Conservation (phyloP, 257 asterid species). For the Solanum pennellii region DNA sequence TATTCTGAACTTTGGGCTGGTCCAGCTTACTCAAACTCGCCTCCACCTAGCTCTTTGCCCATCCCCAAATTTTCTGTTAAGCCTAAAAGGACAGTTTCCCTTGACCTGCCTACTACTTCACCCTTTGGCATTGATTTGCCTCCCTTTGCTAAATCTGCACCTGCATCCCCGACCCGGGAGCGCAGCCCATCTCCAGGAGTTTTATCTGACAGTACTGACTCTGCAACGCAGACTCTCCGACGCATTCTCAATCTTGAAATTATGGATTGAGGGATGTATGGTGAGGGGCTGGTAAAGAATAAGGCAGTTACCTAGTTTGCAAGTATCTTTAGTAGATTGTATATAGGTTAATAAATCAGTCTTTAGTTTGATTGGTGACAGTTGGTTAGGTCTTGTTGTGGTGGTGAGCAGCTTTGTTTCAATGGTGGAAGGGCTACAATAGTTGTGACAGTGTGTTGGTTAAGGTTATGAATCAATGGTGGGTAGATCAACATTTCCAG, state of each 20-base stretch:
- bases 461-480: background rate
- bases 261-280: constrained; percentile 36
- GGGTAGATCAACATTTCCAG: constrained; percentile 32
- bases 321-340: constrained; percentile 23
- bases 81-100: constrained; percentile 71
- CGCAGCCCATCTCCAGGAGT: constrained; percentile 30
- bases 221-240: constrained; percentile 81
- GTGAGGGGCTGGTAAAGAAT: constrained; percentile 18
- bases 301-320: constrained; percentile 20
- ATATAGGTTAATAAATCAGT: constrained; percentile 30
- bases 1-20: constrained; percentile 99
- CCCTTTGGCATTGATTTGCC: constrained; percentile 36
- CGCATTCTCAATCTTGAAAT: constrained; percentile 94
- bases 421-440: background rate
- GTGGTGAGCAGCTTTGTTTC: constrained; percentile 22
- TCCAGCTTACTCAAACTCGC: constrained; percentile 85
- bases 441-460: background rate
- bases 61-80: constrained; percentile 67
- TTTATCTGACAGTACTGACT: constrained; percentile 40
- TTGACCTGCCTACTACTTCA: constrained; percentile 38
- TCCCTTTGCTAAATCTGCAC: constrained; percentile 63
- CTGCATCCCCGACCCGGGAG: constrained; percentile 65
- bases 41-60: constrained; percentile 94
- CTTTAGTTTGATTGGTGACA: constrained; percentile 9
- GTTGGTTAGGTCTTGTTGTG: constrained; percentile 6